A percentile compares a stretch with the other conserved stretches of the same genome.
These are phyloP conservation scores for Populus euphratica DNA, from an alignment of 345 rosid species.

Conservation along the genomic window DNA sequence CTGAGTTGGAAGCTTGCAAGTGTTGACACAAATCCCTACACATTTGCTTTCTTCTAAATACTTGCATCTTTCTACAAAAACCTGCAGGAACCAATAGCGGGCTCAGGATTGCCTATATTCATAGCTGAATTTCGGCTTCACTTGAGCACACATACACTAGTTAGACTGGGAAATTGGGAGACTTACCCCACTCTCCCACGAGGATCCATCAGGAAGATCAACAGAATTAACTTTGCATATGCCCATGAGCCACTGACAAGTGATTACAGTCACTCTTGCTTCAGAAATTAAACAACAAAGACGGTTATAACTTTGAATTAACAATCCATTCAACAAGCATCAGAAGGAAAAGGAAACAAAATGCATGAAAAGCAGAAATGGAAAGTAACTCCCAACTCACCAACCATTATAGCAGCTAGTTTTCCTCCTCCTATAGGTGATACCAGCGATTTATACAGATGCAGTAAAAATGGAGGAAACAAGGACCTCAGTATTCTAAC, in stretches of 20 bases:
- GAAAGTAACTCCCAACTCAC: constrained; percentile 42
- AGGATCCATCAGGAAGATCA: constrained; percentile 75
- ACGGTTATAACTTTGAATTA: neutral
- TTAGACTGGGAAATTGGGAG: neutral
- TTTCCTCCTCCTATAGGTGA: constrained; percentile 73
- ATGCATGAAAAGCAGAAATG: neutral
- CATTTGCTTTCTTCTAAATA: constrained; percentile 95
- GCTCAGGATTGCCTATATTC: too few species aligned
- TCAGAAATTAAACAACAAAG: neutral
- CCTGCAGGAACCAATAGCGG: constrained; percentile 33
- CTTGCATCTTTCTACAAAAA: constrained; percentile 84
- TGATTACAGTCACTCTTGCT: constrained; percentile 83
- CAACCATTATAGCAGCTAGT: constrained; percentile 80
- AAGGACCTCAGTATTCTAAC: constrained; percentile 64
- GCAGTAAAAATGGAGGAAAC: constrained; percentile 71
- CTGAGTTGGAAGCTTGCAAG: constrained; percentile 97
- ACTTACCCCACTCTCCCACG: constrained; percentile 68
- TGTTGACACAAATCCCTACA: constrained; percentile 72
- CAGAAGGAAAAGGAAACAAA: too few species aligned
- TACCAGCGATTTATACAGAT: constrained; percentile 60
- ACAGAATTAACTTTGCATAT: constrained; percentile 57
- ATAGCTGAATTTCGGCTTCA: too few species aligned
- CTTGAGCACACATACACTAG: too few species aligned
- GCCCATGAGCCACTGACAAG: constrained; percentile 98
- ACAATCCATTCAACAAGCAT: neutral